Evolutionary conservation across 441 rosid genomes (phyloP).

Genomic region (Theobroma grandiflorum): DNA sequence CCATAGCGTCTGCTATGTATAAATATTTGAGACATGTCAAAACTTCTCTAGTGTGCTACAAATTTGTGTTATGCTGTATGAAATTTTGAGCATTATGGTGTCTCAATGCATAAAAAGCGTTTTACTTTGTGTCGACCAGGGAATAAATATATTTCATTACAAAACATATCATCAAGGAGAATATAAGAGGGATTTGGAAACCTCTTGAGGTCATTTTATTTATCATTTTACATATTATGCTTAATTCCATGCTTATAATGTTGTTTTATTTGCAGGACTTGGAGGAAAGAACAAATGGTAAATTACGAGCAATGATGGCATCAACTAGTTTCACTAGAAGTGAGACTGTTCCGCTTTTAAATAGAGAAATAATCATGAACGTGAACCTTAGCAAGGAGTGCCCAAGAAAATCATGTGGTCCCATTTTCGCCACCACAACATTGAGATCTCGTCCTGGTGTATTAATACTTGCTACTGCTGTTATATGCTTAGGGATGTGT

Average conservation of each 20-base stretch:
- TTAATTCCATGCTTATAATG: neutral
- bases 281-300: slow-evolving; percentile 39
- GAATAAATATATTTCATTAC: neutral
- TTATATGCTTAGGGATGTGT: slow-evolving; percentile 75
- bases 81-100: neutral
- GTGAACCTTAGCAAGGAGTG: slow-evolving; percentile 46
- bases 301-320: slow-evolving; percentile 30
- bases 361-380: slow-evolving; percentile 56
- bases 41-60: neutral
- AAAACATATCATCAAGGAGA: neutral
- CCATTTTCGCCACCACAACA: slow-evolving; percentile 34
- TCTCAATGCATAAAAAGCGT: neutral
- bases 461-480: slow-evolving; percentile 47
- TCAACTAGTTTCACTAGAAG: slow-evolving; percentile 30
- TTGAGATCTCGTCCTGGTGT: slow-evolving; percentile 52
- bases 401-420: slow-evolving; percentile 51
- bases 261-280: slow-evolving; percentile 53
- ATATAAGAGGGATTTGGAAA: neutral
- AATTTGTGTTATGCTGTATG: neutral
- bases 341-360: slow-evolving; percentile 63
- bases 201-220: neutral
- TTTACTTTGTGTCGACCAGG: neutral
- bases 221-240: neutral
- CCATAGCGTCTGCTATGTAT: neutral
- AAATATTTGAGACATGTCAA: neutral